phyloP scores from a whole-genome alignment of 345 rosid species.

The Crucihimalaya himalaica region DNA sequence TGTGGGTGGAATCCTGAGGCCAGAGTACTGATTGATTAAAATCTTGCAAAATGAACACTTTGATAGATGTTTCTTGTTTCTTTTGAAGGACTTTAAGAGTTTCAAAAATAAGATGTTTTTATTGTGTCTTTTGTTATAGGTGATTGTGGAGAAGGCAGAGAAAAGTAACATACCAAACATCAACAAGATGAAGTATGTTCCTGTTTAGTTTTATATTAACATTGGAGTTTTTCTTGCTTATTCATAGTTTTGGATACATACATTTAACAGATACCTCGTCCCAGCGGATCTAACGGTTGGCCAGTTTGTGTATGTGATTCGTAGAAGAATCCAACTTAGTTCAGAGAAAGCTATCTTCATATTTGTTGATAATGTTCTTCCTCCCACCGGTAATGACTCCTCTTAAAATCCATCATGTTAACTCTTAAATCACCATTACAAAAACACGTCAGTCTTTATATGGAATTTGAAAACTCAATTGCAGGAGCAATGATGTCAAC shows the following conservation, averaged over 20 bases:
- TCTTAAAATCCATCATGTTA: neutral
- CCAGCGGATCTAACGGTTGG: slow-evolving; percentile 58
- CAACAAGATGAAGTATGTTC: slow-evolving; percentile 34
- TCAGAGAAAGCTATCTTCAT: slow-evolving; percentile 60
- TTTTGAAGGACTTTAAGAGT: neutral
- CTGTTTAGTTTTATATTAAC: neutral
- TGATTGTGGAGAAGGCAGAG: slow-evolving; percentile 36
- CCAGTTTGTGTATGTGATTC: slow-evolving; percentile 52
- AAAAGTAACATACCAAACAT: slow-evolving; percentile 27
- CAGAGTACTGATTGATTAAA: neutral
- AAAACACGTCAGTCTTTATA: too few relatives aligned
- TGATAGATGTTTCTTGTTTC: neutral
- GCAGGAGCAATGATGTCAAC: slow-evolving; percentile 57
- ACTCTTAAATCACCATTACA: neutral
- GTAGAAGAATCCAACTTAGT: slow-evolving; percentile 55
- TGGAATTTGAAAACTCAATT: neutral
- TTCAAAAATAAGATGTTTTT: neutral
- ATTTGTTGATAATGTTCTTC: slow-evolving; percentile 51
- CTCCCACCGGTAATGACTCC: slow-evolving; percentile 36
- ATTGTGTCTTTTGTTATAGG: slow-evolving; percentile 19
- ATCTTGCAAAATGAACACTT: neutral
- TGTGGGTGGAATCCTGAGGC: neutral
- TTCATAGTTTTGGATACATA: neutral
- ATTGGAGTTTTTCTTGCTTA: neutral
- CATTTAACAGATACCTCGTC: slow-evolving; percentile 45